Evolutionary conservation across 257 asterid genomes (phyloP).

Genomic region (Leptodermis oblonga): DNA sequence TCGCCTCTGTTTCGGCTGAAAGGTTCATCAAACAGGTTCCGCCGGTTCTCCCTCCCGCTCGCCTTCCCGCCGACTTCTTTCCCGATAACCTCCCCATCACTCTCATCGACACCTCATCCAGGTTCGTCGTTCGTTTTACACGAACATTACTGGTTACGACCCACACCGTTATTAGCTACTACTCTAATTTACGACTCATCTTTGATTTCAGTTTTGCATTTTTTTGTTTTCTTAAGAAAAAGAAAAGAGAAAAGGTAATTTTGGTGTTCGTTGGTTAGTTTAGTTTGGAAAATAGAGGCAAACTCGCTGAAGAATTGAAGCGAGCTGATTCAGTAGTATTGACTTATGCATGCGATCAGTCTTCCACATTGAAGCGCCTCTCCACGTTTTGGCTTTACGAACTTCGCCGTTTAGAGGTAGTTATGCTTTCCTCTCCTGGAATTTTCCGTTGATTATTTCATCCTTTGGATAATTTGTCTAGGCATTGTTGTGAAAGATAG

Average conservation of each 20-base stretch:
- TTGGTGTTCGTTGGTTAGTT: constrained; percentile 15
- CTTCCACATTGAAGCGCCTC: constrained; percentile 74
- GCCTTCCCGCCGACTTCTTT: constrained; percentile 89
- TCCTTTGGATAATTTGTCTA: neutral
- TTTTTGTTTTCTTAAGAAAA: neutral
- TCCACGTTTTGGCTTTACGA: constrained; percentile 90
- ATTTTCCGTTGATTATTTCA: neutral
- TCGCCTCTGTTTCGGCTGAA: constrained; percentile 84
- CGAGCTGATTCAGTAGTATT: constrained; percentile 91
- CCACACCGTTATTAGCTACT: neutral
- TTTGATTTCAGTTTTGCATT: neutral
- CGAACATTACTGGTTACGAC: neutral
- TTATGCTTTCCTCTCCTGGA: neutral
- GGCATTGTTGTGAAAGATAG: neutral
- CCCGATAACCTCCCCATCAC: constrained; percentile 79
- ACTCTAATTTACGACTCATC: neutral
- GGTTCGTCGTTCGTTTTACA: constrained; percentile 32
- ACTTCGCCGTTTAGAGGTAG: constrained; percentile 90
- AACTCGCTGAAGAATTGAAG: constrained; percentile 92
- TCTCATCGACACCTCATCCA: constrained; percentile 87
- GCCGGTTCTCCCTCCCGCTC: constrained; percentile 91
- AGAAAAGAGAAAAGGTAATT: no score
- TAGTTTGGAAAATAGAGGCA: constrained; percentile 92
- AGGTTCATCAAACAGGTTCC: constrained; percentile 73
- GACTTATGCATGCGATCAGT: constrained; percentile 99